Evolutionary conservation across 2,329 filamentous ascomycete genomes (phyloP).

Genomic region (Claviceps sp.): DNA sequence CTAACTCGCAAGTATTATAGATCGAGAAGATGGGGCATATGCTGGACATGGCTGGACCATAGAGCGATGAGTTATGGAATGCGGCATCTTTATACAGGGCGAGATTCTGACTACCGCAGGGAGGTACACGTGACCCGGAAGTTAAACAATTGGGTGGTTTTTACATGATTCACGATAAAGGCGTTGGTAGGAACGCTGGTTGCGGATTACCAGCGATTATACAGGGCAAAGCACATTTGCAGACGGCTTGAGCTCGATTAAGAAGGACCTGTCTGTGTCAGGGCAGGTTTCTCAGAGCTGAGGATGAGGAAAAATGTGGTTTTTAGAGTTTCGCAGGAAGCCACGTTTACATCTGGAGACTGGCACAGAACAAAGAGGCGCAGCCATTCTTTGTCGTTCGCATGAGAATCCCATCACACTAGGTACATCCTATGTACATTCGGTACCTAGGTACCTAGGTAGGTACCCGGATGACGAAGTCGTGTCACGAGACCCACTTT

Average conservation of each 20-base stretch:
- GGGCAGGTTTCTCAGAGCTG: no score
- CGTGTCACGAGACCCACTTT: background rate
- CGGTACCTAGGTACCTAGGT: no score
- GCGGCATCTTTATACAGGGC: background rate
- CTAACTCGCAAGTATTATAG: slow-evolving; percentile 25
- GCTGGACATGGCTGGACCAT: slow-evolving; percentile 38
- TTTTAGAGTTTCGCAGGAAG: background rate
- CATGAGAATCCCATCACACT: no score
- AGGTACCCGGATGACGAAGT: background rate
- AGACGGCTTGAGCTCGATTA: background rate
- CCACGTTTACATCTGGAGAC: background rate
- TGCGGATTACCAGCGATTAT: background rate
- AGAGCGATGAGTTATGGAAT: background rate
- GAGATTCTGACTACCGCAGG: background rate
- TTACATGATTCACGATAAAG: background rate
- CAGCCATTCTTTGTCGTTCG: no score
- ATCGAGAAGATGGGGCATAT: slow-evolving; percentile 84
- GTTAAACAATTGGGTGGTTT: background rate
- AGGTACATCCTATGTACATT: no score
- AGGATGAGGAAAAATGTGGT: background rate
- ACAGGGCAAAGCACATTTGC: background rate
- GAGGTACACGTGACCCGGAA: background rate
- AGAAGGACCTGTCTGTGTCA: background rate
- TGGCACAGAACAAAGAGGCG: background rate
- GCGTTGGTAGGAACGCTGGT: background rate